Percentiles rank a stretch among this genome's conserved stretches.
These are phyloP conservation scores for Betula pendula DNA, from an alignment of 306 rosid species.

Conservation along the genomic window DNA sequence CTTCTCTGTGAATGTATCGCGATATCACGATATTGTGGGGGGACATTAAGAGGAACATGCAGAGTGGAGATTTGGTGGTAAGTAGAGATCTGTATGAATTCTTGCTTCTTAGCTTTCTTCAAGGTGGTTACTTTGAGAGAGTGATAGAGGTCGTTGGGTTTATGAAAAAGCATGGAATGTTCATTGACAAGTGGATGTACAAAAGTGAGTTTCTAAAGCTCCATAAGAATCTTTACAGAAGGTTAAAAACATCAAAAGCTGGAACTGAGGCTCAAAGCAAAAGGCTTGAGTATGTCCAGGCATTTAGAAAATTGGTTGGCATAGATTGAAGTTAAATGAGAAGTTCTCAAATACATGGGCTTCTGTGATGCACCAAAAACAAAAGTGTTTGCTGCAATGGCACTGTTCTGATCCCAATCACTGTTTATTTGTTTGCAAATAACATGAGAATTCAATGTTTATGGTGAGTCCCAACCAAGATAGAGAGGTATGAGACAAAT, in stretches of 20 bases:
- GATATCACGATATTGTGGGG: conserved; percentile 84
- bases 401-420: neutral
- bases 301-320: no score
- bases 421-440: neutral
- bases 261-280: conserved; percentile 77
- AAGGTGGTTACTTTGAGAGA: conserved; percentile 93
- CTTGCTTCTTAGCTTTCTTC: conserved; percentile 63
- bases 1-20: conserved; percentile 68
- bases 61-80: conserved; percentile 31
- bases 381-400: neutral
- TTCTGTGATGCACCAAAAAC: neutral
- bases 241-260: conserved; percentile 59
- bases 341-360: neutral
- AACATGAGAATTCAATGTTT: no score
- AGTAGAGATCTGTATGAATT: conserved; percentile 69
- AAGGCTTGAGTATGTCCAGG: conserved; percentile 65
- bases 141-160: conserved; percentile 71
- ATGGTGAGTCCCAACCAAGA: no score
- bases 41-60: conserved; percentile 73
- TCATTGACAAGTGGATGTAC: conserved; percentile 70
- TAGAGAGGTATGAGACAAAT: no score
- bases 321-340: no score
- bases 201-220: conserved; percentile 68
- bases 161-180: conserved; percentile 62
- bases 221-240: conserved; percentile 74